Percentiles rank a stretch among this genome's conserved stretches.
Evolutionary conservation across 1,284 basidiomycete species (phyloP).

Genomic region (Bjerkandera adusta): DNA sequence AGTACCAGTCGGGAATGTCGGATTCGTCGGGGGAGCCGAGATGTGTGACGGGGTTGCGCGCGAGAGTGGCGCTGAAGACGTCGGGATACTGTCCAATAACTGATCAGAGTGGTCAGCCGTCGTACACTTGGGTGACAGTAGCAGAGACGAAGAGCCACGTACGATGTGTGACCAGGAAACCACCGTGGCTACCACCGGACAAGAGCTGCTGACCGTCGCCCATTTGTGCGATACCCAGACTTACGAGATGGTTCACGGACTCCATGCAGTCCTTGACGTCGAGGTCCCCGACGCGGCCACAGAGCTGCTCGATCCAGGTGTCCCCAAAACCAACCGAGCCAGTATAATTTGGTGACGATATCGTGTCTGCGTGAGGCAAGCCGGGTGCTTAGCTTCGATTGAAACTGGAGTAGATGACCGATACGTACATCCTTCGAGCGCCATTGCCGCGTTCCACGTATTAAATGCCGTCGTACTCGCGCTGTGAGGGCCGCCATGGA

Average conservation of each 20-base stretch:
- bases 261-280: slow-evolving; percentile 68
- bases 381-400: not conserved
- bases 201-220: slow-evolving; percentile 53
- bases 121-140: not conserved
- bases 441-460: slow-evolving; percentile 42
- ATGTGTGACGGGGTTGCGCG: slow-evolving; percentile 73
- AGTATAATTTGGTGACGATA: slow-evolving; percentile 68
- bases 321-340: slow-evolving; percentile 63
- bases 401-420: not conserved
- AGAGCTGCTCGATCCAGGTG: slow-evolving; percentile 37
- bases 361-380: slow-evolving; percentile 45
- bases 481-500: slow-evolving; percentile 71
- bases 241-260: slow-evolving; percentile 48
- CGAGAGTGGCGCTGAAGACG: slow-evolving; percentile 56
- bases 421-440: slow-evolving; percentile 58
- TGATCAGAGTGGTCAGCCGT: slow-evolving; percentile 24
- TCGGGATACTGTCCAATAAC: slow-evolving; percentile 65
- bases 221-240: slow-evolving; percentile 42
- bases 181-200: slow-evolving; percentile 72
- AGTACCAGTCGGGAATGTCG: slow-evolving; percentile 78
- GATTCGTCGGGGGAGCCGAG: slow-evolving; percentile 50
- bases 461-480: slow-evolving; percentile 48
- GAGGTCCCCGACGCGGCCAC: slow-evolving; percentile 61
- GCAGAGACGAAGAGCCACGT: slow-evolving; percentile 25
- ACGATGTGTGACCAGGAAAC: slow-evolving; percentile 65